Evolutionary conservation across 2,329 filamentous ascomycete genomes (phyloP).

Genomic region (Colletotrichum sp.): DNA sequence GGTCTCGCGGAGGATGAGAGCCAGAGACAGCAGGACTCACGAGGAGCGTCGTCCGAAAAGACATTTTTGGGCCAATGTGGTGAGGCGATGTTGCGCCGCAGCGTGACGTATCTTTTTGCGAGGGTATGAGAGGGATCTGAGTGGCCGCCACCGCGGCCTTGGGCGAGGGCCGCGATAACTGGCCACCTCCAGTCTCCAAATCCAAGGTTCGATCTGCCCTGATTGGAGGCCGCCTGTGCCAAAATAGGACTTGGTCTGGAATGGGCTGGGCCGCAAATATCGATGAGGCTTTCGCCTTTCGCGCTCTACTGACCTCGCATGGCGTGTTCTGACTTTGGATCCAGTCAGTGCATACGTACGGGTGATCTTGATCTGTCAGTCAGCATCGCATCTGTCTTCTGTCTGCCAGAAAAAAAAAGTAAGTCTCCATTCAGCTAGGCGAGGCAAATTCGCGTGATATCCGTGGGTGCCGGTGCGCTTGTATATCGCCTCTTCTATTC

Average conservation of each 20-base stretch:
- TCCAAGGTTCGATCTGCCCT: conserved; percentile 15
- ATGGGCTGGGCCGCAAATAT: not conserved
- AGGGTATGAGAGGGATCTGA: conserved; percentile 13
- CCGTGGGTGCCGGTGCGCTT: not conserved
- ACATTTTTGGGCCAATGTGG: conserved; percentile 5
- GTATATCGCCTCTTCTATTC: not conserved
- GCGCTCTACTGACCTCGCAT: not conserved
- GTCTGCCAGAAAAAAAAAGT: not conserved
- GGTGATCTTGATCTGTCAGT: not conserved
- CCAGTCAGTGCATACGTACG: conserved; percentile 14
- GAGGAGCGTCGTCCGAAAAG: not conserved
- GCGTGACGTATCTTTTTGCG: conserved; percentile 16
- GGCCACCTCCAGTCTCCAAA: conserved; percentile 11
- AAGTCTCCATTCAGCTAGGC: not conserved
- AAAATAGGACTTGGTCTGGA: conserved; percentile 5
- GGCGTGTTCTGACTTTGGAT: not conserved
- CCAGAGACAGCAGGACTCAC: not conserved
- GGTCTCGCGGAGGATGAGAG: not conserved
- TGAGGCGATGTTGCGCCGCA: conserved; percentile 18
- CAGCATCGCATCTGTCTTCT: not conserved
- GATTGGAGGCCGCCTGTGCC: conserved; percentile 23
- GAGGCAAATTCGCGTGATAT: not conserved
- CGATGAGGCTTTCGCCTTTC: not conserved
- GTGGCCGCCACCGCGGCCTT: conserved; percentile 19
- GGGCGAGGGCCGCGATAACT: conserved; percentile 1